Evolutionary conservation across 192 early-diverging fungal genomes (phyloP), one percentile per base, ranked within the genome.

Genomic region (Backusella parvicylindrica): DNA sequence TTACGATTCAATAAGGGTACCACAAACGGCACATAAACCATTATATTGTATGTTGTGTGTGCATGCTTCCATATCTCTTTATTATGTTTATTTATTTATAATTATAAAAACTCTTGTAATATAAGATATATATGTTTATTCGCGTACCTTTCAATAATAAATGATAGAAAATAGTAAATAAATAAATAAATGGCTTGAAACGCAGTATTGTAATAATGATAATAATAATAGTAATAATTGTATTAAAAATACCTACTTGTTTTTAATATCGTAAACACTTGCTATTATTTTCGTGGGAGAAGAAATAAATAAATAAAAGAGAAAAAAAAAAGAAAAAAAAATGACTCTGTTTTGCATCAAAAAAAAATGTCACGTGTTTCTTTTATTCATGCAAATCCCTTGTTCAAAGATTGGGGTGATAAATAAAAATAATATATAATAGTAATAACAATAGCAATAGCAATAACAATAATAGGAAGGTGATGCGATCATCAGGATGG

Each of bases 21-120:
- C 94, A 81, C 96, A 98, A 33, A 92, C 70, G 6, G 89, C 91
- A 79, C 96, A 98, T 38, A 96, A 73, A 18, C 93, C 93, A 68
- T 88, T 85, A 41, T 92, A 90, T 74, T 92, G 89, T 6, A 94
- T 84, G 16, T 84, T 85, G 74, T 98, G 96, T 16, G 80, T 76
- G 80, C 96, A 97, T 89, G 84, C 60, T 90, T 84, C 69, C 68
- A 70, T 70, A 37, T 18, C 35, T 37, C 21, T 36, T 67, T 67
- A 18, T 28, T 35, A 35, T 47, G n/a, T n/a, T n/a, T n/a, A n/a
- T n/a, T n/a, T n/a, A n/a, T n/a, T n/a, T n/a, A n/a, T n/a, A n/a
- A n/a, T n/a, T n/a, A n/a, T n/a, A n/a, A n/a, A n/a, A n/a, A n/a
- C n/a, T n/a, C n/a, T n/a, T n/a, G n/a, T n/a, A n/a, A n/a, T n/a